Conservation (phyloP, 2,329 filamentous ascomycete genomes). For the Fusarium sp. region DNA sequence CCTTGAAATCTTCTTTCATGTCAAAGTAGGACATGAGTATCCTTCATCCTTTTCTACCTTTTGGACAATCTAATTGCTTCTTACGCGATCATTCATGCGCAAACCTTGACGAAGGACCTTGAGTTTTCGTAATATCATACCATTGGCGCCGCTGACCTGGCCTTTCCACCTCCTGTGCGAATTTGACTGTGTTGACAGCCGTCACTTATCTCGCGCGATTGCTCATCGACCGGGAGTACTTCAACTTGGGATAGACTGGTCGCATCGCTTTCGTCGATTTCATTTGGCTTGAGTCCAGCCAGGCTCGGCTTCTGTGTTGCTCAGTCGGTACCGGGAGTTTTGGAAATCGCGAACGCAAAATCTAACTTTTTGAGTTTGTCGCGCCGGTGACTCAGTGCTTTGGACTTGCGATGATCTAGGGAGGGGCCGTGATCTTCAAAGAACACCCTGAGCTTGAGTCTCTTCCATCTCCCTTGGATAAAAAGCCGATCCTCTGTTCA, state of each 20-base stretch:
- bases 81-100: background rate
- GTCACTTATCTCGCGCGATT: background rate
- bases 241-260: background rate
- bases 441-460: background rate
- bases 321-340: background rate
- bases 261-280: background rate
- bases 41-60: constrained; percentile 12
- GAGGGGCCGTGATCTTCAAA: background rate
- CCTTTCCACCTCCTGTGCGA: background rate
- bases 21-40: constrained; percentile 31
- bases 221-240: background rate
- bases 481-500: background rate
- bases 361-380: background rate
- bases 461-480: background rate
- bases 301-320: background rate
- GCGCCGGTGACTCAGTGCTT: constrained; percentile 10
- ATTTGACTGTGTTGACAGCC: background rate
- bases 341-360: background rate
- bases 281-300: background rate
- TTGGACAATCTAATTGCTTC: background rate
- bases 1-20: constrained; percentile 36
- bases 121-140: background rate
- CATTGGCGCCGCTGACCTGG: background rate
- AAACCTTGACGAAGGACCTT: background rate
- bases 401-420: background rate